Evolutionary conservation across 768 basidiomycete genomes (phyloP), one percentile per base, ranked within the genome.

Genomic region (Naganishia onofrii): DNA sequence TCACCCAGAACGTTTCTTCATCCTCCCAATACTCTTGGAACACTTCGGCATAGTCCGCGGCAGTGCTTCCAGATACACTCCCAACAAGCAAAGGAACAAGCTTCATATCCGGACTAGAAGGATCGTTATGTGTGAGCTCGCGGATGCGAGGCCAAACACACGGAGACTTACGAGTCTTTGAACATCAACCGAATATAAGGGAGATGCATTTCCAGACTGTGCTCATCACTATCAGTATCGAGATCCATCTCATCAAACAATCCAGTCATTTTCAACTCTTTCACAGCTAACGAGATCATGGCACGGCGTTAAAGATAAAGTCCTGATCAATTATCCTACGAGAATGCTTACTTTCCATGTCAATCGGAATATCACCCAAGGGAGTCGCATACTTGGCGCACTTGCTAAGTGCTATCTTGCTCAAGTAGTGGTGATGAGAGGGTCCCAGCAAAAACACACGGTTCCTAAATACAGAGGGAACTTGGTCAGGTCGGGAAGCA

Each of bases 191-290:
- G 72, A 36, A 81, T 75, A 58, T 74, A 82, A n/a, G 95, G 93
- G 21, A 98, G 85, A 76, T 98, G 94, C 92, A 99, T 94, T 83
- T 99, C 96, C 67, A 99, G 87, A 77, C 92, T 94, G 79, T 99
- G 96, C 76, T 99, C 96, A 32, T 89, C 91, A 81, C 93, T 93
- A 77, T 99, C 96, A 1, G 87, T 87, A 1, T 82, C 75, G 2
- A 84, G 73, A 21, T 82, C 82, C 87, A 99, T 88, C 12, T 84
- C 82, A 44, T 85, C 84, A 74, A 98, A 98, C 66, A 87, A 82
- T 1, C 87, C 87, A 0, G 90, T 90, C 2, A 80, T 82, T 32
- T 83, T 82, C 26, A 95, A 84, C 74, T 90, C 86, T 8, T 83
- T 78, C 69, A 90, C 87, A 1, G 87, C 93, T 94, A 72, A 32